Conservation (phyloP, 768 basidiomycete species). For the Phanerochaete sordida region DNA sequence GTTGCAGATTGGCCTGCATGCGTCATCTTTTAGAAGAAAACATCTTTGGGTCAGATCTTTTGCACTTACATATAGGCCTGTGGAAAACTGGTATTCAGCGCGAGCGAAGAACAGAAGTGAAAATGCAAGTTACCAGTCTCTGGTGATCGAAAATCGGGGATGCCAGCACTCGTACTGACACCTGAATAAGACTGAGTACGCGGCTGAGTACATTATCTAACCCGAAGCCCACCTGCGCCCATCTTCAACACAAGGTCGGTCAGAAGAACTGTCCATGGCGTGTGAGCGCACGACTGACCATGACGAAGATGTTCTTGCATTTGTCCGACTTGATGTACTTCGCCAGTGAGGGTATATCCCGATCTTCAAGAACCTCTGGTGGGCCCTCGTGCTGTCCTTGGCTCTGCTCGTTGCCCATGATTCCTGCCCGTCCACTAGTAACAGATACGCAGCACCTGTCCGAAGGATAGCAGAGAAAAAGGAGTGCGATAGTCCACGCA, state of each 20-base stretch:
- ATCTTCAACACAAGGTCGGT: too few relatives aligned
- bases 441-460: not conserved
- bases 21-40: not conserved
- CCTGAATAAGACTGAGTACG: slow-evolving; percentile 17
- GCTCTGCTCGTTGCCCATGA: slow-evolving; percentile 15
- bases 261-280: too few relatives aligned
- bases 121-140: slow-evolving; percentile 28
- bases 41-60: not conserved
- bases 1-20: slow-evolving; percentile 67
- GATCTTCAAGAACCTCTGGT: slow-evolving; percentile 27
- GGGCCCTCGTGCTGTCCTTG: slow-evolving; percentile 15
- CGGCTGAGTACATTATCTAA: not conserved
- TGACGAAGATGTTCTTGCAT: slow-evolving; percentile 68
- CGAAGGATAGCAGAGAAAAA: not conserved
- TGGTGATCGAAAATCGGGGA: slow-evolving; percentile 53
- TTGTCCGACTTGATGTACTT: slow-evolving; percentile 65
- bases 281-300: slow-evolving; percentile 43
- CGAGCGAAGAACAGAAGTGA: slow-evolving; percentile 1
- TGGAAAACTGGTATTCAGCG: not conserved
- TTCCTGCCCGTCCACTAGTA: not conserved
- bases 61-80: slow-evolving; percentile 21
- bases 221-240: slow-evolving; percentile 54
- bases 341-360: slow-evolving; percentile 46
- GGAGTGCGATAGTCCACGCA: too few relatives aligned
- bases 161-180: slow-evolving; percentile 41